These are phyloP conservation scores for Tolypocladium cylindrosporum DNA, from an alignment of 2,329 filamentous ascomycete species.

Conservation along the genomic window DNA sequence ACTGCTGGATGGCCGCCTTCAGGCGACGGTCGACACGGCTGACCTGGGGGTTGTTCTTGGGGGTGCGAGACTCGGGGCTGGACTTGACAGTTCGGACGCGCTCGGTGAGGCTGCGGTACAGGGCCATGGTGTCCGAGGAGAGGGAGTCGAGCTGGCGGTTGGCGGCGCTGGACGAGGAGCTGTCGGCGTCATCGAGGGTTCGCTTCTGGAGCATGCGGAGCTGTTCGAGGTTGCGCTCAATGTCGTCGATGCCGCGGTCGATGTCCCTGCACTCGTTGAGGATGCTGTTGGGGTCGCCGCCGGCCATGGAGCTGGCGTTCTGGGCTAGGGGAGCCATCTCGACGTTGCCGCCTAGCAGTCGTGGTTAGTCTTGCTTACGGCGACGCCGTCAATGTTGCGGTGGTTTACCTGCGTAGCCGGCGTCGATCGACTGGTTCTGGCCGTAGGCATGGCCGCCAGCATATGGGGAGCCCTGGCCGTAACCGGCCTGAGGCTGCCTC, in stretches of 20 bases:
- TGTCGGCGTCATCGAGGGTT: slow-evolving; percentile 66
- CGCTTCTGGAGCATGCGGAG: slow-evolving; percentile 62
- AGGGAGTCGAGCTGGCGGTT: slow-evolving; percentile 63
- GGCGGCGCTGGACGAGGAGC: slow-evolving; percentile 53
- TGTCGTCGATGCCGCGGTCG: slow-evolving; percentile 63
- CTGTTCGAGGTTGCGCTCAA: slow-evolving; percentile 63
- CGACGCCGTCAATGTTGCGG: no score
- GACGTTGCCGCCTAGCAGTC: slow-evolving; percentile 37
- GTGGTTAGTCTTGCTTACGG: background rate
- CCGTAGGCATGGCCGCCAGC: slow-evolving; percentile 12
- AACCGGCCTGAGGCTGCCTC: slow-evolving; percentile 7
- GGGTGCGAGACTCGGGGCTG: slow-evolving; percentile 61
- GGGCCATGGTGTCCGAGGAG: slow-evolving; percentile 69
- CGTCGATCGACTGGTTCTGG: slow-evolving; percentile 12
- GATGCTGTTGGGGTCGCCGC: slow-evolving; percentile 60
- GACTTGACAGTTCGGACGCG: slow-evolving; percentile 77
- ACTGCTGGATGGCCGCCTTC: slow-evolving; percentile 70
- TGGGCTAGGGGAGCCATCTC: slow-evolving; percentile 61
- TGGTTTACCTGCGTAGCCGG: slow-evolving; percentile 19
- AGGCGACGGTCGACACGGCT: slow-evolving; percentile 70
- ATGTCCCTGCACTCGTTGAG: slow-evolving; percentile 79
- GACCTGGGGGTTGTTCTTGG: slow-evolving; percentile 71
- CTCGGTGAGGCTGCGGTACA: slow-evolving; percentile 70
- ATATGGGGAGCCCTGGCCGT: slow-evolving; percentile 12
- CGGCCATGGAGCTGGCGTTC: slow-evolving; percentile 35